phyloP scores from a whole-genome alignment of 306 rosid genomes.

The Corylus americana region DNA sequence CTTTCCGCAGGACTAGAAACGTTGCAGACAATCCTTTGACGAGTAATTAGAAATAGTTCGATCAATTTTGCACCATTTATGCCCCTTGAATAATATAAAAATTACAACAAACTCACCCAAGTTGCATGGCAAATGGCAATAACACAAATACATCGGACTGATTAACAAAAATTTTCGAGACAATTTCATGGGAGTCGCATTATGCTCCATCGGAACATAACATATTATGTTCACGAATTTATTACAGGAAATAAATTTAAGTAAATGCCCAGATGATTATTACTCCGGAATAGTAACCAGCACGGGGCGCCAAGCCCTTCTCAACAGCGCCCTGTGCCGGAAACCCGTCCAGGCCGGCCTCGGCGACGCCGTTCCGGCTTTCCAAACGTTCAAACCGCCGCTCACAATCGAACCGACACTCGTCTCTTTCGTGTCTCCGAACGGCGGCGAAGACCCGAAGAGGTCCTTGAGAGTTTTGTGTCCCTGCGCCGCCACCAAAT shows the following conservation, averaged over 20 bases:
- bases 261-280: neutral
- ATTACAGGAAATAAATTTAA: neutral
- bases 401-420: constrained; percentile 10
- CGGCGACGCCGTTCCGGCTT: constrained; percentile 40
- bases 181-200: no score
- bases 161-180: no score
- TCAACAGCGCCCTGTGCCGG: constrained; percentile 62
- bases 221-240: no score
- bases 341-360: constrained; percentile 69
- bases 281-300: constrained; percentile 68
- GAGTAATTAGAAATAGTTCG: no score
- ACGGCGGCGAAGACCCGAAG: constrained; percentile 66
- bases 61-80: no score
- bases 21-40: no score
- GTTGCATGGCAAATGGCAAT: no score
- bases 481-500: constrained; percentile 37
- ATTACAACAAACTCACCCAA: no score
- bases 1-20: no score
- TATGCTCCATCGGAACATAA: no score
- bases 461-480: constrained; percentile 62
- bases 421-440: constrained; percentile 22
- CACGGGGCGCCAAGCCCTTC: constrained; percentile 82
- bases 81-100: no score
- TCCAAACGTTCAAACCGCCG: constrained; percentile 30
- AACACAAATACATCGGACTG: no score